These are phyloP conservation scores for Acidomyces sp. DNA, from an alignment of 495 filamentous ascomycete genomes.

Conservation along the genomic window DNA sequence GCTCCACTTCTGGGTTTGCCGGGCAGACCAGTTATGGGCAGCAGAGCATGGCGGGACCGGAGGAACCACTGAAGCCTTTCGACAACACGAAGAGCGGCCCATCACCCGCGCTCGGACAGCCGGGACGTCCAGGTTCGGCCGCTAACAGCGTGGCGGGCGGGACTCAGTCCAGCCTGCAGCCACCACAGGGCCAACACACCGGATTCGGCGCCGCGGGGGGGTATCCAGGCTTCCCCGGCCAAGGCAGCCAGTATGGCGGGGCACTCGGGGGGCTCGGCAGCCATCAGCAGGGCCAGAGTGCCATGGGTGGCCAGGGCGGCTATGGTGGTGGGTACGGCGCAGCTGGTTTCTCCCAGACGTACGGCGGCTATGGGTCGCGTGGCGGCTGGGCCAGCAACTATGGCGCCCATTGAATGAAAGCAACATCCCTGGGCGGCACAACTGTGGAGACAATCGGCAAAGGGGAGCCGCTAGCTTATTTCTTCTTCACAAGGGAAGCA, in stretches of 20 bases:
- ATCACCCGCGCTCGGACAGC: constrained; percentile 70
- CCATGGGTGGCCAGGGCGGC: constrained; percentile 15
- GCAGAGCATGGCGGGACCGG: constrained; percentile 35
- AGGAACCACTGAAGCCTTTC: constrained; percentile 66
- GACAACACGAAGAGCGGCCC: constrained; percentile 60
- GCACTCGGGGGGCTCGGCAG: constrained; percentile 56
- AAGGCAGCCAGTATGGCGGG: constrained; percentile 48
- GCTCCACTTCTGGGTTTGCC: constrained; percentile 52
- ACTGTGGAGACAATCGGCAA: too few relatives aligned
- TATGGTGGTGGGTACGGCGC: constrained; percentile 13
- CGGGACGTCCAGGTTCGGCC: constrained; percentile 72
- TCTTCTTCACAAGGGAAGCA: too few relatives aligned
- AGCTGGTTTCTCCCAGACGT: constrained; percentile 15
- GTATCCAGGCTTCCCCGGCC: constrained; percentile 23
- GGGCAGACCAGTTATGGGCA: constrained; percentile 51
- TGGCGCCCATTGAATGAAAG: constrained; percentile 12
- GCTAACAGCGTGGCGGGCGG: constrained; percentile 48
- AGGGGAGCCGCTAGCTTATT: too few relatives aligned
- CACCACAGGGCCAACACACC: constrained; percentile 57
- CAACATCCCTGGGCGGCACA: too few relatives aligned
- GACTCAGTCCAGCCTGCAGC: constrained; percentile 55
- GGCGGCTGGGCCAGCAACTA: constrained; percentile 20
- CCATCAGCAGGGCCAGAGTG: constrained; percentile 34
- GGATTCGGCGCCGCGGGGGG: constrained; percentile 47
- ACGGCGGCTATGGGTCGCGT: constrained; percentile 12